Evolutionary conservation across 768 basidiomycete species (phyloP).

Genomic region (Trametes gibbosa): DNA sequence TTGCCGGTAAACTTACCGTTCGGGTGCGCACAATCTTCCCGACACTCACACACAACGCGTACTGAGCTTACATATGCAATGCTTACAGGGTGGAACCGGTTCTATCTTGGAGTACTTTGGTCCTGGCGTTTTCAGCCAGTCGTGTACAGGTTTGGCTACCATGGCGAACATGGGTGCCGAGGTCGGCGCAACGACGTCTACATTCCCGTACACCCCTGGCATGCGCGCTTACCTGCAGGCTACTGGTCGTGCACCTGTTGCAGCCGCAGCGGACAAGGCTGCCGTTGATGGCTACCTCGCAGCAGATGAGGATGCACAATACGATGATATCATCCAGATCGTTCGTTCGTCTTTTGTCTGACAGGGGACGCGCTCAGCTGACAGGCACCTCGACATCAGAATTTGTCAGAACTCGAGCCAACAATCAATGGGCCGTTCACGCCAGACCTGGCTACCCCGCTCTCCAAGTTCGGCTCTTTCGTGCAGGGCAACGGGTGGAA

Average conservation of each 20-base stretch:
- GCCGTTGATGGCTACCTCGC: constrained; percentile 72
- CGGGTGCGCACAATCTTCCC: constrained; percentile 51
- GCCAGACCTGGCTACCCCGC: constrained; percentile 90
- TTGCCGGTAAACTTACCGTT: constrained; percentile 93
- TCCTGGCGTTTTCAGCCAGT: constrained; percentile 82
- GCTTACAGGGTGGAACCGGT: constrained; percentile 84
- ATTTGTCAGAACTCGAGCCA: constrained; percentile 86
- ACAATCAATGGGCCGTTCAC: constrained; percentile 97
- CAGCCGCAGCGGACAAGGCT: constrained; percentile 82
- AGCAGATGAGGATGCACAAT: constrained; percentile 86
- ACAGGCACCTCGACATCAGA: constrained; percentile 40
- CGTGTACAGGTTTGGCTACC: constrained; percentile 95
- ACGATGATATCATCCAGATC: constrained; percentile 93
- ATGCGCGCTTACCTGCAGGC: constrained; percentile 91
- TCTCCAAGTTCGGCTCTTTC: constrained; percentile 83
- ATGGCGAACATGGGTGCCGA: constrained; percentile 99
- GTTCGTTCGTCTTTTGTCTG: constrained; percentile 46
- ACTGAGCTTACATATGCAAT: neutral
- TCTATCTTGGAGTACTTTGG: constrained; percentile 97
- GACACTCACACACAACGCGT: neutral
- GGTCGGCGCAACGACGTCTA: constrained; percentile 99
- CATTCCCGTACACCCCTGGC: constrained; percentile 89
- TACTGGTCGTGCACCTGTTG: constrained; percentile 85
- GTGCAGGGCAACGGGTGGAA: constrained; percentile 89
- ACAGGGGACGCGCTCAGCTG: neutral